Percentiles rank a stretch among this genome's conserved stretches.
Conservation (phyloP, 345 rosid species). For the Brassica incana region DNA sequence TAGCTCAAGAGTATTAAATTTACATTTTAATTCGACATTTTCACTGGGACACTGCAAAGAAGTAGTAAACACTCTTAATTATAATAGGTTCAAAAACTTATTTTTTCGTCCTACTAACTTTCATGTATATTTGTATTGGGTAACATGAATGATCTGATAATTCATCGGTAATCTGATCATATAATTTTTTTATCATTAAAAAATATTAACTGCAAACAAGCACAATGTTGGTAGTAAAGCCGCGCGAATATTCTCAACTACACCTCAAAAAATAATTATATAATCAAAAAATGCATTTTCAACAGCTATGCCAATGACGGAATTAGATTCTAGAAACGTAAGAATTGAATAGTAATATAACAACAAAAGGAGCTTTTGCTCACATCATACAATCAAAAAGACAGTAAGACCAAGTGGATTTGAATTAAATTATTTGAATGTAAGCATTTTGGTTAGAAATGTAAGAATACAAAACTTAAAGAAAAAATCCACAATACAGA, state of each 20-base stretch:
- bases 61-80: no score
- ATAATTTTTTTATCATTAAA: background rate
- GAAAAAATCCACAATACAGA: background rate
- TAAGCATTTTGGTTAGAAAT: background rate
- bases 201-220: constrained; percentile 2
- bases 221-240: constrained; percentile 2
- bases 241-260: constrained; percentile 23
- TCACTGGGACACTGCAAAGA: no score
- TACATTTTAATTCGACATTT: no score
- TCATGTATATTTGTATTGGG: background rate
- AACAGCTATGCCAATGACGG: constrained; percentile 28
- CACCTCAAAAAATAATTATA: background rate
- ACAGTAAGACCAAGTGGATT: constrained; percentile 10
- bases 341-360: constrained; percentile 21
- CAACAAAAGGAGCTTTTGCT: constrained; percentile 18
- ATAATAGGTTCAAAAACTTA: no score
- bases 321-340: constrained; percentile 35
- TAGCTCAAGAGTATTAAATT: background rate
- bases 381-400: constrained; percentile 16
- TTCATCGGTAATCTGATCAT: background rate
- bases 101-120: background rate
- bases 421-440: constrained; percentile 14
- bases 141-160: background rate
- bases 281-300: constrained; percentile 25
- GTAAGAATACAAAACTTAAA: background rate